Evolutionary conservation across 129 eudicot species (phyloP).

Genomic region (Kitagawia praeruptora): DNA sequence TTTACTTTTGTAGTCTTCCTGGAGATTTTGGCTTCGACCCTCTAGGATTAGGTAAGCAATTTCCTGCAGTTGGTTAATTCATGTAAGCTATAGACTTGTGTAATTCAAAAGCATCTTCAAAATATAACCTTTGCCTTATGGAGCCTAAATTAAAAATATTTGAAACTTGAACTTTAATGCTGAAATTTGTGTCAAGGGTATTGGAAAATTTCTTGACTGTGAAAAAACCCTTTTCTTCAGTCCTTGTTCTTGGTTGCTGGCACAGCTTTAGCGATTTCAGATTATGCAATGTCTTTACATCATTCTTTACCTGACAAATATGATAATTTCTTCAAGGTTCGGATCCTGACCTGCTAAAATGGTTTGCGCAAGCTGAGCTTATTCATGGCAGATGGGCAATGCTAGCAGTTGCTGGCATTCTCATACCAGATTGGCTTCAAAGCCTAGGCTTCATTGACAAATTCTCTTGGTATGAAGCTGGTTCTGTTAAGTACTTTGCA

Average conservation of each 20-base stretch:
- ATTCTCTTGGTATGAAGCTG: conserved; percentile 75
- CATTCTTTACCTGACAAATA: background rate
- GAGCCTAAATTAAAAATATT: background rate
- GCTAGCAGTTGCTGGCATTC: conserved; percentile 88
- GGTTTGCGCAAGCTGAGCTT: conserved; percentile 95
- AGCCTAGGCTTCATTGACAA: conserved; percentile 54
- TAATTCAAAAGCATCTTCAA: background rate
- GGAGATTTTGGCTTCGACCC: conserved; percentile 99
- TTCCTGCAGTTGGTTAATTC: background rate
- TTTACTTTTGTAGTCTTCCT: conserved; percentile 54
- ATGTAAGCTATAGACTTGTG: background rate
- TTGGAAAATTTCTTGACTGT: background rate
- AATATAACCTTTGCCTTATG: background rate
- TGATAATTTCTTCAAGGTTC: conserved; percentile 38
- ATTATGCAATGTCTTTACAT: background rate
- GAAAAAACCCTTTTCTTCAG: background rate
- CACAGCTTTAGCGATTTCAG: background rate
- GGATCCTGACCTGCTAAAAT: conserved; percentile 71
- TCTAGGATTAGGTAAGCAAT: conserved; percentile 66
- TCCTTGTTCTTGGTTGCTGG: background rate
- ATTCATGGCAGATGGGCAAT: conserved; percentile 95
- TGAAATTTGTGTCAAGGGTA: background rate
- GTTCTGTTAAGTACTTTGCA: conserved; percentile 70
- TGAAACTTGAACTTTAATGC: background rate
- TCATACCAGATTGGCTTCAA: conserved; percentile 81